A percentile compares a stretch with the other conserved stretches of the same genome.
phyloP scores from a whole-genome alignment of 139 green algal genomes.

The Ettlia oleoabundans region DNA sequence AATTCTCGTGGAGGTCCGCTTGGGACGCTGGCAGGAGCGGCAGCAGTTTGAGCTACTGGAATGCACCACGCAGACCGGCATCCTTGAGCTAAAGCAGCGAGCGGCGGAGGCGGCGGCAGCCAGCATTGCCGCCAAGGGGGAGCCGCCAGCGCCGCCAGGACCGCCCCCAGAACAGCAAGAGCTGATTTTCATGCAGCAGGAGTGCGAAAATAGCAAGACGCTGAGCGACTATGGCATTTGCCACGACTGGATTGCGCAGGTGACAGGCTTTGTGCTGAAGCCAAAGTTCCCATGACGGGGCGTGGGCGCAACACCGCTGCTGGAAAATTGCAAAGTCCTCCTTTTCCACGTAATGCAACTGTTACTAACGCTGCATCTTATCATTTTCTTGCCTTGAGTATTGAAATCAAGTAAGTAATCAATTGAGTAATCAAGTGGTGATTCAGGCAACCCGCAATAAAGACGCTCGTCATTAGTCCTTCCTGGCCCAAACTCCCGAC shows the following conservation, averaged over 20 bases:
- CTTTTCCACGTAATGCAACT: too few species aligned
- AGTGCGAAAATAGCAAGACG: neutral
- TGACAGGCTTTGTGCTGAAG: constrained; percentile 11
- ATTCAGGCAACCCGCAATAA: too few species aligned
- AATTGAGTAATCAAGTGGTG: too few species aligned
- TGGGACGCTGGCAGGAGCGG: constrained; percentile 24
- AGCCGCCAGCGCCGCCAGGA: neutral
- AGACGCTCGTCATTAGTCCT: too few species aligned
- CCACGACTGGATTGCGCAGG: constrained; percentile 12
- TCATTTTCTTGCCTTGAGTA: too few species aligned
- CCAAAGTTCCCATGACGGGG: constrained; percentile 9
- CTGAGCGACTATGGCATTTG: constrained; percentile 17
- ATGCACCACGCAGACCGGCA: neutral
- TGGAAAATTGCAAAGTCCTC: too few species aligned
- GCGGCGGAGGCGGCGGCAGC: constrained; percentile 2
- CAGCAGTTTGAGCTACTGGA: constrained; percentile 16
- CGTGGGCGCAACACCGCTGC: neutral
- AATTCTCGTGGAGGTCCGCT: constrained; percentile 13
- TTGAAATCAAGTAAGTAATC: too few species aligned
- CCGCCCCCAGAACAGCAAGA: neutral
- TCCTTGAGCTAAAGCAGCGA: constrained; percentile 4
- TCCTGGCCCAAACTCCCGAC: too few species aligned
- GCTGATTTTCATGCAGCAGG: constrained; percentile 4
- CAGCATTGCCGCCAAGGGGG: neutral
- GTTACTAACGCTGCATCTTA: too few species aligned